Base-by-base conservation (phyloP, 116 monocot species). In the Trichopus zeylanicus region DNA sequence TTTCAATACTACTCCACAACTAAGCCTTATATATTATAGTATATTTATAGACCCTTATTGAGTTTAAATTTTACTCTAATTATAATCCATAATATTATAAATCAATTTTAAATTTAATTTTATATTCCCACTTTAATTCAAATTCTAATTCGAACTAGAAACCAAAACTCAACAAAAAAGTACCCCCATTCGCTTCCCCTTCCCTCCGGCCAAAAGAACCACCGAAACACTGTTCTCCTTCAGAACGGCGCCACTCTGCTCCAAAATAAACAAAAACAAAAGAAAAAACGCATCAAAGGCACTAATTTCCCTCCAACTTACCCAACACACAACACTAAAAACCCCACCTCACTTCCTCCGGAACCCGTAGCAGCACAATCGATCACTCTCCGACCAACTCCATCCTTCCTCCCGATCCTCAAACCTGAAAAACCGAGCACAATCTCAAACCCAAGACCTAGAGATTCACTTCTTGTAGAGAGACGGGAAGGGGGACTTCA, bases 101-200 rank as follows among this genome's bases (percentile, higher is more conserved):
- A n/a, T n/a, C n/a, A n/a, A n/a, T n/a, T n/a, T n/a, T n/a, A n/a
- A n/a, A n/a, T n/a, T n/a, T n/a, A n/a, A n/a, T n/a, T n/a, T n/a
- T n/a, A n/a, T n/a, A n/a, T n/a, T n/a, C n/a, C n/a, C n/a, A n/a
- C n/a, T n/a, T n/a, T n/a, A n/a, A n/a, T n/a, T n/a, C n/a, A n/a
- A n/a, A n/a, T n/a, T n/a, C n/a, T n/a, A n/a, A n/a, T n/a, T n/a
- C n/a, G n/a, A n/a, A n/a, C n/a, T n/a, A n/a, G n/a, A n/a, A n/a
- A n/a, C n/a, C n/a, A n/a, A n/a, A 59, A 61, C 47, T 51, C 55
- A 7, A 53, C 24, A 51, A 34, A 61, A 7, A 57, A 15, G 30
- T 84, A 89, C 95, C 77, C 90, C 95, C 95, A 95, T 95, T 15
- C 95, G 51, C 64, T 81, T 95, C 42, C 95, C 95, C 62, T 67